Evolutionary conservation across 306 rosid genomes (phyloP).

Genomic region (Corylus americana): DNA sequence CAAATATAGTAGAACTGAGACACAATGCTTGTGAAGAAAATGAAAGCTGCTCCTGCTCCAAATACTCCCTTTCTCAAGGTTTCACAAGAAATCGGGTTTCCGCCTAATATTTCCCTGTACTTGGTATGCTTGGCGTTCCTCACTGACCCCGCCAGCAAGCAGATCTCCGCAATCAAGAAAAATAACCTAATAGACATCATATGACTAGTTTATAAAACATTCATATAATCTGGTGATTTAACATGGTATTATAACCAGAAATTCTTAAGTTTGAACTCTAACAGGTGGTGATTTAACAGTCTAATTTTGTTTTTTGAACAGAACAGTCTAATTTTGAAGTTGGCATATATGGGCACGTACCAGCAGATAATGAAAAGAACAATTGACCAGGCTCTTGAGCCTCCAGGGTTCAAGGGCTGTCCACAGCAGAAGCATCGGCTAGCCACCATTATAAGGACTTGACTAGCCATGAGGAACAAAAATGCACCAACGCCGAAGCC

Average conservation of each 20-base stretch:
- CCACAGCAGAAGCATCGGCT: slow-evolving; percentile 99
- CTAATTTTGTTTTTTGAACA: too few species aligned
- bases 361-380: slow-evolving; percentile 91
- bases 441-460: slow-evolving; percentile 74
- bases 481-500: slow-evolving; percentile 97
- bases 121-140: slow-evolving; percentile 91
- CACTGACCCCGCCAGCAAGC: slow-evolving; percentile 92
- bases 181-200: slow-evolving; percentile 55
- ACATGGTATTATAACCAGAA: too few species aligned
- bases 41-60: slow-evolving; percentile 87
- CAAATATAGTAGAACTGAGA: slow-evolving; percentile 73
- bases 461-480: slow-evolving; percentile 75
- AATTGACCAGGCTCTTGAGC: slow-evolving; percentile 86
- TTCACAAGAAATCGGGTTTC: slow-evolving; percentile 55
- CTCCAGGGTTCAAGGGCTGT: slow-evolving; percentile 80
- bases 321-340: background rate
- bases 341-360: slow-evolving; percentile 39
- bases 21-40: slow-evolving; percentile 63
- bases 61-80: slow-evolving; percentile 89
- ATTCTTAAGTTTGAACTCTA: too few species aligned
- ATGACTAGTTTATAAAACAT: slow-evolving; percentile 6
- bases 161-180: slow-evolving; percentile 86
- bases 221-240: background rate
- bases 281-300: too few species aligned
- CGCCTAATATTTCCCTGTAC: slow-evolving; percentile 51